phyloP scores from a whole-genome alignment of 257 asterid species.

The Rhazya stricta region DNA sequence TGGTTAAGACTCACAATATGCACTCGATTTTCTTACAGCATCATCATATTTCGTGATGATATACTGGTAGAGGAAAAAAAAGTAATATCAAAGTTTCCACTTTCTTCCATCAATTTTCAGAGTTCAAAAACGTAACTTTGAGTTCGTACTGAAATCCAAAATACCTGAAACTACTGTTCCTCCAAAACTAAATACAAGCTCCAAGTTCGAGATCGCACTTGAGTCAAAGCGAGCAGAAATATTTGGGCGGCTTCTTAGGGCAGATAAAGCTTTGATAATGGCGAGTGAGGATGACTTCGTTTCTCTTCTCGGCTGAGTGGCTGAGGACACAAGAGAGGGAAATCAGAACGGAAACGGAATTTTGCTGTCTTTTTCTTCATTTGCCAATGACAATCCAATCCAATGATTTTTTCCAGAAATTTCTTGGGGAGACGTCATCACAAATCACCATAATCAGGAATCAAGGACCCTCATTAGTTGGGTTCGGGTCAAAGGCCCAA shows the following conservation, averaged over 20 bases:
- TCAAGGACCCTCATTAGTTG: neutral
- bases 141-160: neutral
- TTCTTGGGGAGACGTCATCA: neutral
- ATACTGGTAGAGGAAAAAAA: too few relatives aligned
- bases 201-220: neutral
- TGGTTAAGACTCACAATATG: neutral
- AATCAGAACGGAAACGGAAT: neutral
- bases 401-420: neutral
- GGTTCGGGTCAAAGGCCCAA: neutral
- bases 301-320: neutral
- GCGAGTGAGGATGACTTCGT: neutral
- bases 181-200: neutral
- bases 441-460: neutral
- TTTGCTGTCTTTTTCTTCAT: neutral
- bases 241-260: neutral
- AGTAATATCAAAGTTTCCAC: neutral
- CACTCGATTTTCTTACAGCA: neutral
- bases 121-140: neutral
- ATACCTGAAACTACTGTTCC: neutral
- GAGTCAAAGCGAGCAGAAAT: neutral
- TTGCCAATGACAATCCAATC: neutral
- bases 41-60: neutral
- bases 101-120: neutral
- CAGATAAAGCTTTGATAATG: neutral
- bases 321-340: neutral